Base-by-base conservation (phyloP, 441 rosid genomes). In the Sinapis alba region DNA sequence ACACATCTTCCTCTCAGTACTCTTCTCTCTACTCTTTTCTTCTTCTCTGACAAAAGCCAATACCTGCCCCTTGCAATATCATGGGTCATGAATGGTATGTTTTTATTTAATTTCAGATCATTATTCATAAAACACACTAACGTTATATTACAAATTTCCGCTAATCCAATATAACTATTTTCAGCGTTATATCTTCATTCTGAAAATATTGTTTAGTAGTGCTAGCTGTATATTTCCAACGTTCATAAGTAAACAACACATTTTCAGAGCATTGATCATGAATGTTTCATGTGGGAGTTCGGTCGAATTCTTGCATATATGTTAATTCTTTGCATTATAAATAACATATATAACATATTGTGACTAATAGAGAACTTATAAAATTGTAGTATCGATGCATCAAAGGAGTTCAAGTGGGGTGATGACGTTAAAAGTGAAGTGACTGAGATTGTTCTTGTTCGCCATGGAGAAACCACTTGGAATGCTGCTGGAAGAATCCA, bases 391-490 rank as follows among this genome's bases (percentile, higher is more conserved):
- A 62, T 62, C 59, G 11, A 68, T 62, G 78, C 61, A 41, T 20
- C 26, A 7, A 68, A 21, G 51, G 81, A 72, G 73, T 71, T 47
- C 58, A 71, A 71, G 18, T 72, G 70, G 69, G 67, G 15, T 26
- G 73, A 77, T 1, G 73, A 77, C 15, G 45, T 12, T 28, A 67
- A 60, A 53, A 66, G 68, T 69, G 75, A 63, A 32, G 71, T 74
- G 63, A 64, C 87, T 30, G 88, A 84, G 84, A 81, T 87, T 36
- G 65, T 86, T 50, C 84, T 83, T 58, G 85, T 89, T 34, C 86
- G 87, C 58, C 93, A 87, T 53, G 91, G 90, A 43, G 91, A 89
- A 81, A 87, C 88, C 23, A 82, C 77, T 34, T 87, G 93, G 93
- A 89, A 87, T 82, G 85, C 85, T 58, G 84, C 81, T 15, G 85